Evolutionary conservation across 1,284 basidiomycete species (phyloP).

Genomic region (Apiotrichum gamsii): DNA sequence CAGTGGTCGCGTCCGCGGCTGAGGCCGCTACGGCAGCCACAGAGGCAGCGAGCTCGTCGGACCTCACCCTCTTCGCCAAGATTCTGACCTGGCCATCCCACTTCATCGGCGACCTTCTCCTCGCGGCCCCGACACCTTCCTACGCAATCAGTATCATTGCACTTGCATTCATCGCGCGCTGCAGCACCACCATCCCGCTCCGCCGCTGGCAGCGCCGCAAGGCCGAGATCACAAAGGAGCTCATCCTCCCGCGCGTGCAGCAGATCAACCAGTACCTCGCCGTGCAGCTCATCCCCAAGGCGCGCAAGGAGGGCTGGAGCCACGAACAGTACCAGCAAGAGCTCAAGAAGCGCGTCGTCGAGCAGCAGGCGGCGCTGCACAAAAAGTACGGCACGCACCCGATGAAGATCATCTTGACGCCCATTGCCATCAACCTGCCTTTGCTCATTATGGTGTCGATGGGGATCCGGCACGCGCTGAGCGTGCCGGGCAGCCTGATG

Average conservation of each 20-base stretch:
- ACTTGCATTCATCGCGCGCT: conserved; percentile 48
- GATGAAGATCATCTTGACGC: conserved; percentile 37
- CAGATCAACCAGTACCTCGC: conserved; percentile 44
- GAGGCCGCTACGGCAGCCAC: too few relatives aligned
- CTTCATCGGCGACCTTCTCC: conserved; percentile 14
- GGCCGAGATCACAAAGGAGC: conserved; percentile 35
- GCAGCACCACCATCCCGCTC: conserved; percentile 49
- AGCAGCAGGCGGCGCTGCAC: conserved; percentile 34
- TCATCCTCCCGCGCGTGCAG: conserved; percentile 49
- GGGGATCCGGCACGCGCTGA: conserved; percentile 41
- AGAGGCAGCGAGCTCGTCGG: too few relatives aligned
- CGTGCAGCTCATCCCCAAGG: conserved; percentile 33
- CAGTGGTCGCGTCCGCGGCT: too few relatives aligned
- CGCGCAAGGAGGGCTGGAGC: conserved; percentile 37
- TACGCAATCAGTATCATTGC: conserved; percentile 49
- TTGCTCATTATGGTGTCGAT: conserved; percentile 45
- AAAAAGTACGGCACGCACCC: conserved; percentile 42
- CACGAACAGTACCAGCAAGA: conserved; percentile 48
- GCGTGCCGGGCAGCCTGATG: conserved; percentile 23
- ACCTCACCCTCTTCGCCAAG: too few relatives aligned
- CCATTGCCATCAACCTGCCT: conserved; percentile 46
- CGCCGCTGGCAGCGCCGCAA: conserved; percentile 50
- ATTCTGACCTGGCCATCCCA: too few relatives aligned
- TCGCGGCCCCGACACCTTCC: conserved; percentile 30
- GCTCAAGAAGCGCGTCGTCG: conserved; percentile 41